phyloP scores from a whole-genome alignment of 2,329 filamentous ascomycete genomes.

The Scedosporium dehoogii region DNA sequence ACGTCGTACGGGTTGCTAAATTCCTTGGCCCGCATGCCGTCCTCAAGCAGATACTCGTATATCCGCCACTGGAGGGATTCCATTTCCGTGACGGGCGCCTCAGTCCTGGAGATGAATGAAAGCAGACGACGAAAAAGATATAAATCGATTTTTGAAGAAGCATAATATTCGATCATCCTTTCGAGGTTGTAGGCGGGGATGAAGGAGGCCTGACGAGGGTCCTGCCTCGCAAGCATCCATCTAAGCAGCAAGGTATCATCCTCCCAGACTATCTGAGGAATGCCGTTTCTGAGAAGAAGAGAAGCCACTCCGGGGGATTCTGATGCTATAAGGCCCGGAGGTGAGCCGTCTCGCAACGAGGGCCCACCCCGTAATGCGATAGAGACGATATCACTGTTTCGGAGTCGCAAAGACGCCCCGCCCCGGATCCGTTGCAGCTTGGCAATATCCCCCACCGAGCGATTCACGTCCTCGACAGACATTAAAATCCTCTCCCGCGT shows the following conservation, averaged over 20 bases:
- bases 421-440: neutral
- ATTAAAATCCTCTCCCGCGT: slow-evolving; percentile 7
- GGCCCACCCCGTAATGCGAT: slow-evolving; percentile 22
- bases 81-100: neutral
- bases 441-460: neutral
- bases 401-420: slow-evolving; percentile 26
- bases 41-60: neutral
- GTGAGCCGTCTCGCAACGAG: too few relatives aligned
- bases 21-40: neutral
- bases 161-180: too few relatives aligned
- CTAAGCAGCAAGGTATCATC: slow-evolving; percentile 23
- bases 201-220: neutral
- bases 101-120: neutral
- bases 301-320: neutral
- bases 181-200: neutral
- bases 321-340: too few relatives aligned
- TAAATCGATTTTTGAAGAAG: too few relatives aligned
- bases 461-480: slow-evolving; percentile 2
- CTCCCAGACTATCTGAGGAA: slow-evolving; percentile 16
- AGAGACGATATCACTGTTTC: slow-evolving; percentile 32
- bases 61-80: neutral
- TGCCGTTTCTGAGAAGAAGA: slow-evolving; percentile 17
- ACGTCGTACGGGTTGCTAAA: neutral
- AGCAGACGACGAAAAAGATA: neutral
- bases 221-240: slow-evolving; percentile 20